These are phyloP conservation scores for Apiotrichum brassicae DNA, from an alignment of 1,284 basidiomycete species.

Conservation along the genomic window DNA sequence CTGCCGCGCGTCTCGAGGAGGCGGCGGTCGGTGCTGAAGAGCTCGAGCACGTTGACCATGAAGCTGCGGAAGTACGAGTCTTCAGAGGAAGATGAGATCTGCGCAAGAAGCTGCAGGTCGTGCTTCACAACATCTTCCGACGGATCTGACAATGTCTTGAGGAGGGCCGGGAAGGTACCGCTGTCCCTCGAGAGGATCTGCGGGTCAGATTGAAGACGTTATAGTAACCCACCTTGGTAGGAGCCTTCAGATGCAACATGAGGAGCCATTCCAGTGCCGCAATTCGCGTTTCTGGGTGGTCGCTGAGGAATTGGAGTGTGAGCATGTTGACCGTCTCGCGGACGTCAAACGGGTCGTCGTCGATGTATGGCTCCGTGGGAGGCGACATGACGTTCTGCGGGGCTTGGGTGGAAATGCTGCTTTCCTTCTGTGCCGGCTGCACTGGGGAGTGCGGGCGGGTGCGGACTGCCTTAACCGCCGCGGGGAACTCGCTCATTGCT, in stretches of 20 bases:
- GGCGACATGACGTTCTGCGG: slow-evolving; percentile 1
- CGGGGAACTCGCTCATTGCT: slow-evolving; percentile 32
- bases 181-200: slow-evolving; percentile 94
- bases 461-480: slow-evolving; percentile 13
- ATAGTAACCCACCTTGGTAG: slow-evolving; percentile 63
- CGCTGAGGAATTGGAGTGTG: slow-evolving; percentile 88
- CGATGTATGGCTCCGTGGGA: slow-evolving; percentile 38
- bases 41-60: slow-evolving; percentile 87
- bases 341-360: slow-evolving; percentile 83
- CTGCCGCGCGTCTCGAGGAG: slow-evolving; percentile 88
- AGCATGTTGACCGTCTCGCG: slow-evolving; percentile 84
- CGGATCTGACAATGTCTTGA: slow-evolving; percentile 93
- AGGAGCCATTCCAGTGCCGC: slow-evolving; percentile 95
- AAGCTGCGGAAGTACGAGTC: slow-evolving; percentile 93
- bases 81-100: slow-evolving; percentile 84
- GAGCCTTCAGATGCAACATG: slow-evolving; percentile 97
- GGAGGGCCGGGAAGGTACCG: slow-evolving; percentile 86
- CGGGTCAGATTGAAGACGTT: background rate
- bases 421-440: slow-evolving; percentile 12
- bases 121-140: slow-evolving; percentile 97
- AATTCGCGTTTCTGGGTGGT: slow-evolving; percentile 92
- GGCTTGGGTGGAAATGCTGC: slow-evolving; percentile 11
- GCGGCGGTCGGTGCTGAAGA: slow-evolving; percentile 90
- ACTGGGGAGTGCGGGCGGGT: slow-evolving; percentile 27
- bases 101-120: slow-evolving; percentile 89